phyloP scores from a whole-genome alignment of 23 red algal genomes.

The Gracilaria domingensis region DNA sequence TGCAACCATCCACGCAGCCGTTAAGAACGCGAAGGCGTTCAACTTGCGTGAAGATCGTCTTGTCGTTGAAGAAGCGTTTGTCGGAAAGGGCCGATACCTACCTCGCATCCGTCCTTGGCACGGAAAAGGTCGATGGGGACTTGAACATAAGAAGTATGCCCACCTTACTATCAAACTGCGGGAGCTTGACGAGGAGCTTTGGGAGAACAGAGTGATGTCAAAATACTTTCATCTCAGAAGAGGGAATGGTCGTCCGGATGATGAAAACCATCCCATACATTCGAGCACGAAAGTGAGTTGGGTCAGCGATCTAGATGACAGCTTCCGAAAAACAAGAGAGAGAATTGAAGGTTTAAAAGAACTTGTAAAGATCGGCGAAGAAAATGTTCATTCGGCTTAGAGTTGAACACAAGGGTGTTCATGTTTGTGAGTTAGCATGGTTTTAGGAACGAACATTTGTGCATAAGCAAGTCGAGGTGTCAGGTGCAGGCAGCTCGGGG shows the following conservation, averaged over 20 bases:
- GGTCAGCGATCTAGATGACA: constrained; percentile 55
- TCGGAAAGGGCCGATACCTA: constrained; percentile 68
- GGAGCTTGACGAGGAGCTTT: constrained; percentile 78
- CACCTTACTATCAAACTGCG: constrained; percentile 63
- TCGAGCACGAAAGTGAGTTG: constrained; percentile 34
- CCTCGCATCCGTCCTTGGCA: constrained; percentile 78
- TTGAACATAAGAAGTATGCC: constrained; percentile 79
- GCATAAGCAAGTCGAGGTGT: too few species aligned
- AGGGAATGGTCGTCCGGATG: constrained; percentile 26
- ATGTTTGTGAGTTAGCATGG: too few species aligned
- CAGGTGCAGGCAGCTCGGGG: too few species aligned
- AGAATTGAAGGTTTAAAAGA: background rate
- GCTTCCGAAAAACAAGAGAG: constrained; percentile 30
- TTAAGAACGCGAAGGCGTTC: constrained; percentile 45
- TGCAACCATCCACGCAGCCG: constrained; percentile 56
- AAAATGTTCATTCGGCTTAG: background rate
- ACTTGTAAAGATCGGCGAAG: background rate
- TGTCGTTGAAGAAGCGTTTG: constrained; percentile 55
- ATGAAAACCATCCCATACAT: constrained; percentile 71
- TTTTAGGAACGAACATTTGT: too few species aligned
- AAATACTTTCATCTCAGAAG: constrained; percentile 67
- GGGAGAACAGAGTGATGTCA: constrained; percentile 66
- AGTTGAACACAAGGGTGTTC: background rate
- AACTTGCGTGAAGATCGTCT: constrained; percentile 61
- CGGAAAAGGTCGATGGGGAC: constrained; percentile 77